Percentiles rank a stretch among this genome's conserved stretches.
Evolutionary conservation across 345 rosid species (phyloP).

Genomic region (Salix caprea): DNA sequence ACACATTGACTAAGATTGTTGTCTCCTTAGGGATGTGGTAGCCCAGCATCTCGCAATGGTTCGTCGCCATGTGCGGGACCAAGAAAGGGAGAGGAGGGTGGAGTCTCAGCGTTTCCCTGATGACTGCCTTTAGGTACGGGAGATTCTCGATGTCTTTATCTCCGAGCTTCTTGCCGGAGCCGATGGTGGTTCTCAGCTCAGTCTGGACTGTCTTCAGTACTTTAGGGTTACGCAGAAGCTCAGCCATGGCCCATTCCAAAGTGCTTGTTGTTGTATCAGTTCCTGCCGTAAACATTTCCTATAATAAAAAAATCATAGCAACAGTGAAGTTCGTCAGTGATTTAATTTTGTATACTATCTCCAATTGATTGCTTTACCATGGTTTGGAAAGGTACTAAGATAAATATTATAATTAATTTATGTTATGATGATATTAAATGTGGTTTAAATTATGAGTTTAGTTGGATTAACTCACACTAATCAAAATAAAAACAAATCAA

Average conservation of each 20-base stretch:
- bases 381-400: too few species aligned
- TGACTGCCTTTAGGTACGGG: slow-evolving; percentile 62
- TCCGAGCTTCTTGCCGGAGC: slow-evolving; percentile 35
- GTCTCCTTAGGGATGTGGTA: slow-evolving; percentile 64
- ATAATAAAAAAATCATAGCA: background rate
- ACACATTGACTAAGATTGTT: slow-evolving; percentile 37
- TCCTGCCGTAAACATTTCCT: slow-evolving; percentile 87
- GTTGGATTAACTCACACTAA: too few species aligned
- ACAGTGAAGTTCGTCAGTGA: background rate
- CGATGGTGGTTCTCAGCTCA: slow-evolving; percentile 43
- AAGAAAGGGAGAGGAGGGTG: slow-evolving; percentile 79
- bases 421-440: too few species aligned
- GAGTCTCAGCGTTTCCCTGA: slow-evolving; percentile 69
- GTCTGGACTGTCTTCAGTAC: slow-evolving; percentile 43
- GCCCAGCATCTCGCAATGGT: slow-evolving; percentile 48
- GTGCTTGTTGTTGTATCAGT: slow-evolving; percentile 89
- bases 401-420: too few species aligned
- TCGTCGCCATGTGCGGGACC: slow-evolving; percentile 80
- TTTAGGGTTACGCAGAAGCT: slow-evolving; percentile 56
- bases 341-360: background rate
- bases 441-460: too few species aligned
- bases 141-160: slow-evolving; percentile 56
- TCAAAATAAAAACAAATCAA: too few species aligned
- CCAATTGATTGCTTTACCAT: background rate
- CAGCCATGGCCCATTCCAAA: slow-evolving; percentile 87